Evolutionary conservation across 2,329 filamentous ascomycete genomes (phyloP), one percentile per base, ranked within the genome.

Genomic region (Lojkania enalia): DNA sequence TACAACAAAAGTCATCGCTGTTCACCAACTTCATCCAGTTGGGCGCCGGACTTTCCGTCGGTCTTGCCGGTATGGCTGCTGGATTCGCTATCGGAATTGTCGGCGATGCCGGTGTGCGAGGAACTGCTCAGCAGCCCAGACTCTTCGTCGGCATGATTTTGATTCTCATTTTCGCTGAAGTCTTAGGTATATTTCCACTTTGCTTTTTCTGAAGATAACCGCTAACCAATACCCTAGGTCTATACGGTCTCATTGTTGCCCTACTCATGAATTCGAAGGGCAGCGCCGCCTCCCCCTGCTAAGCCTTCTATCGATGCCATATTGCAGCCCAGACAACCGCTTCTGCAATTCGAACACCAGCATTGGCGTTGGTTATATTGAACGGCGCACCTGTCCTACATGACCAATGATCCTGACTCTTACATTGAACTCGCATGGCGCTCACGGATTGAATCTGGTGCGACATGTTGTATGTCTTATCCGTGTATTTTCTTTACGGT

Each of bases 111-210:
- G 89, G 88, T 86, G 88, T 94, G 49, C 84, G 88, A 68, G 88
- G 88, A 77, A 90, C 86, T 57, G 87, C 88, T 46, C 87, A 91
- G 71, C 87, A 91, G 72, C 87, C 87, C 52, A 81, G 87, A 71
- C 82, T 95, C 60, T 96, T 95, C 76, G 90, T 96, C 70, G 91
- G 91, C 76, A 96, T 96, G 90, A 95, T 96, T 76, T 75, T 96
- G 72, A 96, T 96, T 79, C 89, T 96, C 77, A 96, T 96, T 92
- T 96, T 96, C 82, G 91, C 91, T 61, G 91, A 96, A 92, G 91
- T 96, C 61, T 77, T 96, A 86, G 91, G 90, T 94, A 80, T 53
- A 86, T 78, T 11, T 16, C 30, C 9, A 11, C 30, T 7, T 33
- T 16, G 9, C 7, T 7, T 16, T n/a, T n/a, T n/a, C n/a, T 33